phyloP scores from a whole-genome alignment of 2,329 filamentous ascomycete genomes.

The Pseudogymnoascus sp. region DNA sequence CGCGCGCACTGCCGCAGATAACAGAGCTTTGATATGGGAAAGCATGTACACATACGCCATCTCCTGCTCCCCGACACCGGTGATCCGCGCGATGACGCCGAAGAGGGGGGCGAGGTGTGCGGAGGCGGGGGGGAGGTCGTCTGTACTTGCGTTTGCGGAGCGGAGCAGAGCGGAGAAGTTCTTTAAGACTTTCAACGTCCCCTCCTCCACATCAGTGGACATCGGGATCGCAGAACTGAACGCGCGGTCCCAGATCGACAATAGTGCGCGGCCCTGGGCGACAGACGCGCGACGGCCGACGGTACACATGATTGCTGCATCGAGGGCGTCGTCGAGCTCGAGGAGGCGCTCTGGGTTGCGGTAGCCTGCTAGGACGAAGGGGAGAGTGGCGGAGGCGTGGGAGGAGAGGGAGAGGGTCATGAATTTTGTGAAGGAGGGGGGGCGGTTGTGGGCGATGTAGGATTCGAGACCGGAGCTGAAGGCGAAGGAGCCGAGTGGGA shows the following conservation, averaged over 20 bases:
- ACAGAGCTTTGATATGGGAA: constrained; percentile 66
- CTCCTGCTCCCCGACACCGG: constrained; percentile 53
- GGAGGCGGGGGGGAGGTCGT: constrained; percentile 37
- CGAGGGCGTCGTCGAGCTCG: constrained; percentile 65
- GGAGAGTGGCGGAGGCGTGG: constrained; percentile 64
- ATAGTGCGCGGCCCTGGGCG: constrained; percentile 67
- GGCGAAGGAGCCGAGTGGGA: constrained; percentile 79
- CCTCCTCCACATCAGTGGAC: constrained; percentile 16
- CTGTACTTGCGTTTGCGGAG: constrained; percentile 10
- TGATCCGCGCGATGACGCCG: constrained; percentile 57
- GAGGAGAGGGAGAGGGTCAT: constrained; percentile 63
- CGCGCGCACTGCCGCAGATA: constrained; percentile 70
- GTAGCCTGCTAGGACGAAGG: constrained; percentile 66
- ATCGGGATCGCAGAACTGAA: constrained; percentile 39
- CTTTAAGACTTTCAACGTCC: constrained; percentile 21
- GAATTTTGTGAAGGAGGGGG: constrained; percentile 54
- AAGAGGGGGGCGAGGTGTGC: constrained; percentile 67
- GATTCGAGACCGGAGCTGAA: constrained; percentile 80
- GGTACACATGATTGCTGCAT: constrained; percentile 71
- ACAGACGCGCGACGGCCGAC: constrained; percentile 69
- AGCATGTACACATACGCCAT: constrained; percentile 70
- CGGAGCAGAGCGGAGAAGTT: constrained; percentile 23
- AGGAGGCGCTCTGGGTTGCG: constrained; percentile 44
- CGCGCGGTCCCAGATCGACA: constrained; percentile 70
- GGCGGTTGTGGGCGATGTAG: constrained; percentile 62